These are phyloP conservation scores for Saxispiralis lemnorum DNA, from an alignment of 495 filamentous ascomycete species.

Conservation along the genomic window DNA sequence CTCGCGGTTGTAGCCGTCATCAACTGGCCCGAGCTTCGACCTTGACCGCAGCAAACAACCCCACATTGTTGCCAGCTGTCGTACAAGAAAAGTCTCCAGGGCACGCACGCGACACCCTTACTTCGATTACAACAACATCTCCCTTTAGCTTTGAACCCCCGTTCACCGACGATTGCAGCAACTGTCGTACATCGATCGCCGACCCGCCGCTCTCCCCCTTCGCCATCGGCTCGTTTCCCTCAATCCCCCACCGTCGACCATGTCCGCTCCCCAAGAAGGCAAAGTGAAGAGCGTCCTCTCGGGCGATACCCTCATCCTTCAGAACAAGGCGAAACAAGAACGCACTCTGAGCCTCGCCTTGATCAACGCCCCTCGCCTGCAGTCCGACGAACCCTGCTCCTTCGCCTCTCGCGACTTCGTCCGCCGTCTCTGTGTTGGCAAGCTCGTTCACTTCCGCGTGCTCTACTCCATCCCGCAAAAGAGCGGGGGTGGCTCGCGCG, in stretches of 20 bases:
- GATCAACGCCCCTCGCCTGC: constrained; percentile 70
- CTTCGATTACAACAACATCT: too few species aligned
- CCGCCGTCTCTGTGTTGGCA: constrained; percentile 66
- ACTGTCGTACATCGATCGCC: neutral
- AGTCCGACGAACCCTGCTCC: constrained; percentile 60
- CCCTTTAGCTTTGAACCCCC: too few species aligned
- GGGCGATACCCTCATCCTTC: constrained; percentile 76
- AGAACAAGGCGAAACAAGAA: constrained; percentile 57
- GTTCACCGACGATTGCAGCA: too few species aligned
- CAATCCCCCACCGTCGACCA: constrained; percentile 1
- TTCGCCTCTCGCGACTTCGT: constrained; percentile 90
- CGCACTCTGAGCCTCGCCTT: constrained; percentile 76
- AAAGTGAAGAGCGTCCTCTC: constrained; percentile 87
- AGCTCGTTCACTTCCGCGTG: constrained; percentile 64
- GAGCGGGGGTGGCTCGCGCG: constrained; percentile 44
- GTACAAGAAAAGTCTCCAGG: too few species aligned
- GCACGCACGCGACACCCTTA: too few species aligned
- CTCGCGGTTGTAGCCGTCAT: too few species aligned
- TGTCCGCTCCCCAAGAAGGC: constrained; percentile 28
- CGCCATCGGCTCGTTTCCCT: neutral
- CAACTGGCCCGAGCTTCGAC: too few species aligned
- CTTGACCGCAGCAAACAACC: too few species aligned
- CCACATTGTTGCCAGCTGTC: too few species aligned
- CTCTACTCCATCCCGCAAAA: constrained; percentile 63
- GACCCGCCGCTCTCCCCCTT: neutral